Base-by-base conservation (phyloP, 305 asterid genomes). In the Solanum aculeatissimum region DNA sequence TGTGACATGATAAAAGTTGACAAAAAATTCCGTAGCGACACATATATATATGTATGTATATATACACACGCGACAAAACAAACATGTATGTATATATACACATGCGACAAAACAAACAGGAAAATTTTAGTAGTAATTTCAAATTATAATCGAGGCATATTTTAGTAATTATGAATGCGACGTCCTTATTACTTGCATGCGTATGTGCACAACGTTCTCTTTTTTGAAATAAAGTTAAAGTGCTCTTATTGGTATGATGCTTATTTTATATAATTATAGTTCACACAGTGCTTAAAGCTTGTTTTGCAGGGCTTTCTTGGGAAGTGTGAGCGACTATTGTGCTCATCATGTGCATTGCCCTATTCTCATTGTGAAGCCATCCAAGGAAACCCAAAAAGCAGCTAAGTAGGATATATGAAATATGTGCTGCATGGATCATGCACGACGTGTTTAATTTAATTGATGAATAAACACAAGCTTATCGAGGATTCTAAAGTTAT, bases 311-410 rank as follows among this genome's bases (percentile, higher is more conserved):
- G 95, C 93, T 0, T 90, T 93, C 11, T 27, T 92, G 57, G 94
- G 95, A 45, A 92, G 95, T 85, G 97, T 91, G 5, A 90, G 95
- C 11, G 92, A 92, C 29, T 89, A 90, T 60, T 92, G 91, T 23
- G 87, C 86, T 2, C 95, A 91, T 57, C 94, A 92, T 55, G 93
- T 86, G 4, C 88, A 79, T 10, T 91, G 93, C 49, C 93, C 92
- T 1, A 87, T 93, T 40, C 91, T 92, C 12, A 89, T 93, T 13
- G 88, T 91, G 47, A 93, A 91, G 89, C 90, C 91, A 3, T 89
- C 86, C 7, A 84, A 74, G 66, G 35, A 38, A 14, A 18, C 23
- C 66, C 15, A 51, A 60, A 16, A 71, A 69, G 82, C 62, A 40
- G 40, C 35, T 38, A 40, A 38, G 35, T 35, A 18, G 51, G 21